phyloP scores from a whole-genome alignment of 139 green algal genomes.

The Coccomyxa sp. region DNA sequence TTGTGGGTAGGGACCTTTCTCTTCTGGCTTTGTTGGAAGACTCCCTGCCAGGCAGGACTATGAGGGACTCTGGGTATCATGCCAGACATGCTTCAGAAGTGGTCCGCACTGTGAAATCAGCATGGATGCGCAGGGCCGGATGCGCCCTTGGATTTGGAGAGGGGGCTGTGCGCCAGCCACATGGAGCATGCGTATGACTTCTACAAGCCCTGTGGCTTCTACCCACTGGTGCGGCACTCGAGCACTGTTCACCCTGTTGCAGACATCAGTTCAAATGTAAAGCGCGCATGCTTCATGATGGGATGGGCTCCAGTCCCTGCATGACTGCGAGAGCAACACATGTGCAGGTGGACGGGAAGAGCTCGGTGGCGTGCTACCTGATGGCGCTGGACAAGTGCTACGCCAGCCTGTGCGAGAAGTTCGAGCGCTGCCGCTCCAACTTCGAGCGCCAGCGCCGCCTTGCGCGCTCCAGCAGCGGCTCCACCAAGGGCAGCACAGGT shows the following conservation, averaged over 20 bases:
- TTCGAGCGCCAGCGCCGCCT: neutral
- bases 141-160: slow-evolving; percentile 72
- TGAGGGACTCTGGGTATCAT: neutral
- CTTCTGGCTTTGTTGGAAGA: neutral
- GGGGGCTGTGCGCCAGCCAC: slow-evolving; percentile 47
- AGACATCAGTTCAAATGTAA: neutral
- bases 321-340: neutral
- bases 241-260: neutral
- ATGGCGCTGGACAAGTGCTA: slow-evolving; percentile 50
- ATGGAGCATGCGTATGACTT: slow-evolving; percentile 75
- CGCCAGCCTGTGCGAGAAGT: slow-evolving; percentile 21
- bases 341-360: slow-evolving; percentile 55
- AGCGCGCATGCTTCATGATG: neutral
- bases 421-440: too few species aligned
- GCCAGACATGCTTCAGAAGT: slow-evolving; percentile 1
- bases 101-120: too few species aligned
- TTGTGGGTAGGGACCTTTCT: slow-evolving; percentile 52
- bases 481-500: too few species aligned
- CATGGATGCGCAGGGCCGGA: slow-evolving; percentile 45
- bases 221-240: slow-evolving; percentile 42
- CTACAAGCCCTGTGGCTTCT: slow-evolving; percentile 73
- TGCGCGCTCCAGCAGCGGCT: neutral
- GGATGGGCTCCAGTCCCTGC: neutral
- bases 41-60: neutral
- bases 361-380: slow-evolving; percentile 59